Base-by-base conservation (phyloP, 345 rosid species). In the Bruguiera parviflora region DNA sequence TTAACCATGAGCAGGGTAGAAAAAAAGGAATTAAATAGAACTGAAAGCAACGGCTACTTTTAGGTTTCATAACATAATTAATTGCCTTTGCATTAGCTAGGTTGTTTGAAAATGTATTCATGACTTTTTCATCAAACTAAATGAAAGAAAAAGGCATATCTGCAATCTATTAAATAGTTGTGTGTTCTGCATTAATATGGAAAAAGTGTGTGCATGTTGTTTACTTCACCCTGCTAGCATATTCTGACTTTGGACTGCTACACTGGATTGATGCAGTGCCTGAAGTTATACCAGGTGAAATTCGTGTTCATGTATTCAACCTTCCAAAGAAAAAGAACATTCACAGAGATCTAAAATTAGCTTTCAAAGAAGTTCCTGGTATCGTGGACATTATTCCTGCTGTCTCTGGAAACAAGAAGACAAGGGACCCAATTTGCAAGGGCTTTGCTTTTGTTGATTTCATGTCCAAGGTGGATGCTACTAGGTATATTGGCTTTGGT, bases 271-370 rank as follows among this genome's bases (percentile, higher is more conserved):
- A 73, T 68, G 80, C 86, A 86, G 88, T 57, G 56, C 6, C 61
- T 61, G 86, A 79, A 77, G 86, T 58, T 33, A 68, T 71, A 73
- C 79, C 82, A 22, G 76, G 67, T 67, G 85, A 91, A 39, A 63
- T 84, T 35, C 85, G 86, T 65, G 95, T 94, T 35, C 85, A 80
- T 47, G 74, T 91, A 56, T 29, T 58, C 18, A 86, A 89, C 81
- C 91, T 94, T 65, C 98, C 98, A 1, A 94, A 84, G 96, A 94
- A 94, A 80, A 94, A 83, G 90, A 94, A 91, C 57, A 74, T 94
- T 67, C 88, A 85, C 28, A 84, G 96, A 73, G 97, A 94, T 87
- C 82, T 94, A 61, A 79, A 84, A 74, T 72, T 64, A 67, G 91
- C 95, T 59, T 94, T 89, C 65, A 70, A 84, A 74, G 95, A 78